Percentiles rank a stretch among this genome's conserved stretches.
phyloP scores from a whole-genome alignment of 441 rosid species.

The Daphne laureola region DNA sequence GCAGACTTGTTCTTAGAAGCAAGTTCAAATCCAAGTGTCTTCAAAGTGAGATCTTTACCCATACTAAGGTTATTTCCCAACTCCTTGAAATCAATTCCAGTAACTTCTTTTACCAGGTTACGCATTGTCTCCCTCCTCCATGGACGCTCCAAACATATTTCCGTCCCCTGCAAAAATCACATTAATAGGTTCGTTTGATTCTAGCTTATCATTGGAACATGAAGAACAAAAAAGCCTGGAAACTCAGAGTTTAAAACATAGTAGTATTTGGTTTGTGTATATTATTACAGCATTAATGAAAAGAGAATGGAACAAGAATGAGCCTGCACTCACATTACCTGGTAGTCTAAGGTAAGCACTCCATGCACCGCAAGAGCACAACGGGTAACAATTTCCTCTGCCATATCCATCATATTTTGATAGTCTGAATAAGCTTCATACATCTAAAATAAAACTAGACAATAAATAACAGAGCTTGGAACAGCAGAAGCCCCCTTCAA shows the following conservation, averaged over 20 bases:
- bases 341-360: constrained; percentile 71
- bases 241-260: not conserved
- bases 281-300: too few species aligned
- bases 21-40: constrained; percentile 40
- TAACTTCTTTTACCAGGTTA: constrained; percentile 77
- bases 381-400: constrained; percentile 72
- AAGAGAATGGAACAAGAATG: too few species aligned
- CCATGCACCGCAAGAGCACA: constrained; percentile 82
- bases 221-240: not conserved
- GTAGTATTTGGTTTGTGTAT: too few species aligned
- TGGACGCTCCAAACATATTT: constrained; percentile 75
- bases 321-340: constrained; percentile 31
- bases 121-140: constrained; percentile 98
- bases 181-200: constrained; percentile 6
- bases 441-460: constrained; percentile 52
- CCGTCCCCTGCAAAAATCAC: constrained; percentile 52
- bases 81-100: constrained; percentile 64
- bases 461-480: constrained; percentile 18
- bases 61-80: constrained; percentile 45
- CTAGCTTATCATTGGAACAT: not conserved
- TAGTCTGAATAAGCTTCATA: constrained; percentile 98
- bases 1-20: constrained; percentile 67
- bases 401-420: constrained; percentile 87
- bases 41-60: constrained; percentile 58
- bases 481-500: constrained; percentile 2